Evolutionary conservation across 176 grass and related monocot species (phyloP), one percentile per base, ranked within the genome.

Genomic region (Paspalum vaginatum): DNA sequence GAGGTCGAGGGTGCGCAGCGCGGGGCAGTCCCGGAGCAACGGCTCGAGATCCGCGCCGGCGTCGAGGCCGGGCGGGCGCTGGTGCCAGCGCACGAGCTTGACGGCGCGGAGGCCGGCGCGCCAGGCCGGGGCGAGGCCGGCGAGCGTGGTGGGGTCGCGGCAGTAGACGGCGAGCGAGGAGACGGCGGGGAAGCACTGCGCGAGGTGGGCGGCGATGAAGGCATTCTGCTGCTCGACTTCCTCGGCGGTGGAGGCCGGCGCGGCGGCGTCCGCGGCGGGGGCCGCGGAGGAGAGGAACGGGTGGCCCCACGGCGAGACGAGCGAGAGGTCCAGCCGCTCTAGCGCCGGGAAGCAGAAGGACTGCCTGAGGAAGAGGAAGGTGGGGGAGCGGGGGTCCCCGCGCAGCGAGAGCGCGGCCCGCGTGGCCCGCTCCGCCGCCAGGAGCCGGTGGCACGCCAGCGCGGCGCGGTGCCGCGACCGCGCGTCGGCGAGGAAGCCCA

Each of bases 51-150:
- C 97, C 51, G 88, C 83, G 45, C 97, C 93, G 5, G 40, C 8
- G 8, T 81, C 64, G 41, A 90, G 81, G 25, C 69, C 71, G 0
- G 71, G 50, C 7, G 93, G 97, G 5, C 90, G 92, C 79, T 91
- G 93, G 89, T 99, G 97, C 97, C 97, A 96, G 15, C 93, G 88
- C 68, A 99, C 91, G 75, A 99, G 90, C 86, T 93, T 93, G 77
- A 88, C 87, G 6, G 9, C 4, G n/a, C 75, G 89, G 10, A 99
- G 84, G 22, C 64, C n/a, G 6, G 1, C 21, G 5, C 64, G 48
- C 97, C 97, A 99, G 45, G 81, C 70, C 55, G 84, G 82, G 4
- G 93, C 57, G 81, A 99, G 87, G 51, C 16, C 58, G 9, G 52
- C 15, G 25, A 99, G 75, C 66, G 79, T 90, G 55, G 91, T 77